A percentile compares a stretch with the other conserved stretches of the same genome.
phyloP scores from a whole-genome alignment of 352 stramenopile genomes.

The Phytophthora ohioensis region DNA sequence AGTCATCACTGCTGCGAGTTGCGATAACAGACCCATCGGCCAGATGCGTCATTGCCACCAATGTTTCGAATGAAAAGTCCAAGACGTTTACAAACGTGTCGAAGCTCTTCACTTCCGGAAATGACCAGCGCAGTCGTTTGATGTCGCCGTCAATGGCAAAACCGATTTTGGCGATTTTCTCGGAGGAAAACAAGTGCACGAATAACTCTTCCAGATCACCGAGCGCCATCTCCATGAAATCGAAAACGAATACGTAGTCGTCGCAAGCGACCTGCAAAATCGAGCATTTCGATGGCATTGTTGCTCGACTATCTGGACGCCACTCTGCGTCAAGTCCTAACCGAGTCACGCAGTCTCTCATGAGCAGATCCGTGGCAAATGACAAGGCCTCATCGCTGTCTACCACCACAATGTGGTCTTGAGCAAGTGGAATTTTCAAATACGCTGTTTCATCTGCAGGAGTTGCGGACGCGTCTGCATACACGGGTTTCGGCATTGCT shows the following conservation, averaged over 20 bases:
- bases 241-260: conserved; percentile 76
- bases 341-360: conserved; percentile 44
- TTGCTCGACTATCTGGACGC: conserved; percentile 57
- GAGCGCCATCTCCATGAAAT: conserved; percentile 60
- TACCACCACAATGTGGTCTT: conserved; percentile 61
- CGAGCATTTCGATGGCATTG: conserved; percentile 67
- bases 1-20: conserved; percentile 7
- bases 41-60: conserved; percentile 36
- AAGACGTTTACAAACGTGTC: conserved; percentile 69
- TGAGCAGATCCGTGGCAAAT: conserved; percentile 58
- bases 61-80: conserved; percentile 63
- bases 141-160: conserved; percentile 77
- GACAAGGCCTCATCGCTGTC: conserved; percentile 64
- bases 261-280: conserved; percentile 75
- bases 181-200: conserved; percentile 61
- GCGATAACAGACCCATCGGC: conserved; percentile 34
- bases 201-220: conserved; percentile 78
- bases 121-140: conserved; percentile 73
- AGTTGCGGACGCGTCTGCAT: conserved; percentile 37
- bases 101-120: conserved; percentile 73
- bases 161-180: conserved; percentile 62
- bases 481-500: conserved; percentile 39
- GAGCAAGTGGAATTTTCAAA: conserved; percentile 58
- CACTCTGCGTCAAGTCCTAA: conserved; percentile 79
- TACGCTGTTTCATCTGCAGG: conserved; percentile 44